Percentiles rank a stretch among this genome's conserved stretches.
These are phyloP conservation scores for Paulownia fortunei DNA, from an alignment of 257 asterid species.

Conservation along the genomic window DNA sequence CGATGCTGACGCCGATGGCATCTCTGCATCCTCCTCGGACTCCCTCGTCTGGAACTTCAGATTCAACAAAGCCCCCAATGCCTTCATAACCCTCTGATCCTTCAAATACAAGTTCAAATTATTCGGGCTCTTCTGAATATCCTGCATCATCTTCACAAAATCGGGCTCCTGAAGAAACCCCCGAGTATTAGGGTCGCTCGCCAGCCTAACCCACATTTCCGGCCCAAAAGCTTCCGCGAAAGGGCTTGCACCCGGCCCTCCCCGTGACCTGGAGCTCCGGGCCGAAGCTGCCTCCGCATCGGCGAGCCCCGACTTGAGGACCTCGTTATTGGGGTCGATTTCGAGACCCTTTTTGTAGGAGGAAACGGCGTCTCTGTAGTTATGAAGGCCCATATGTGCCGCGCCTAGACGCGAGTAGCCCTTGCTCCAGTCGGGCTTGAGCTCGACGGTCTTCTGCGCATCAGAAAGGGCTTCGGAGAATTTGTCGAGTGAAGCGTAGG, in stretches of 20 bases:
- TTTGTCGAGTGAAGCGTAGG: conserved; percentile 71
- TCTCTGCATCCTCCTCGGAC: conserved; percentile 53
- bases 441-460: conserved; percentile 84
- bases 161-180: conserved; percentile 75
- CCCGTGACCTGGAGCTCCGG: conserved; percentile 45
- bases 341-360: conserved; percentile 82
- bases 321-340: conserved; percentile 83
- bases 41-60: conserved; percentile 62
- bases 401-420: conserved; percentile 97
- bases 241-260: conserved; percentile 48
- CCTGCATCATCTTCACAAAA: conserved; percentile 84
- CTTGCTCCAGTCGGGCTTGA: conserved; percentile 85
- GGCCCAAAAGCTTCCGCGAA: conserved; percentile 93
- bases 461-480: conserved; percentile 81
- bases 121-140: conserved; percentile 77
- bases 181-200: conserved; percentile 71
- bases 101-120: conserved; percentile 69
- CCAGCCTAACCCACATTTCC: conserved; percentile 86
- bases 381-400: conserved; percentile 71
- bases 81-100: conserved; percentile 91
- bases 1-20: conserved; percentile 41
- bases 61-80: conserved; percentile 79
- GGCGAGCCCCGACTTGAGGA: conserved; percentile 76
- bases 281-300: conserved; percentile 71
- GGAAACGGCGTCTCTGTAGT: conserved; percentile 60